These are phyloP conservation scores for Vigna reflexopilosa DNA, from an alignment of 306 rosid species.

Conservation along the genomic window DNA sequence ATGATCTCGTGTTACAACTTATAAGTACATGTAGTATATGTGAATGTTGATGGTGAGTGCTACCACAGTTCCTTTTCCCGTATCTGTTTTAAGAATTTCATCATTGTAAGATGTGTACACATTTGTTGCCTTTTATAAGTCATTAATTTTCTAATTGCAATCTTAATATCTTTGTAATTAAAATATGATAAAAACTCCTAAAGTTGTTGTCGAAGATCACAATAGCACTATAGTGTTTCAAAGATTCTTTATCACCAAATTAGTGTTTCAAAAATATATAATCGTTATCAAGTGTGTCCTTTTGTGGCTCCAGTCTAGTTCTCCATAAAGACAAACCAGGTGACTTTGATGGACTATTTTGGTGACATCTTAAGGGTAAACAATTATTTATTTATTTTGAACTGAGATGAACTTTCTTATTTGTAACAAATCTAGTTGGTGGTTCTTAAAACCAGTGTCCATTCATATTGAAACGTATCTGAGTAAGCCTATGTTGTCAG, in stretches of 20 bases:
- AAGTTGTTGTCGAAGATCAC: not conserved
- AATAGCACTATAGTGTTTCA: not conserved
- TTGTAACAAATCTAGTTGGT: slow-evolving; percentile 17
- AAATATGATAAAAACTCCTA: not conserved
- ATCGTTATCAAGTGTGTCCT: not conserved
- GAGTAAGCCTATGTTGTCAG: not conserved
- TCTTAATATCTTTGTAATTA: not conserved
- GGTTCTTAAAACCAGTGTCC: not conserved
- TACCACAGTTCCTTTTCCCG: too few relatives aligned
- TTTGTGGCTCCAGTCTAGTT: not conserved
- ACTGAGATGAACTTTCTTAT: not conserved
- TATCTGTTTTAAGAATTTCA: too few relatives aligned
- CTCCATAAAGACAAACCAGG: too few relatives aligned
- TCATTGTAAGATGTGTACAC: not conserved
- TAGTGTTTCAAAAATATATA: not conserved
- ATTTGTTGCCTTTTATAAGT: slow-evolving; percentile 11
- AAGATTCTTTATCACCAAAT: not conserved
- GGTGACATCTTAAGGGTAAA: not conserved
- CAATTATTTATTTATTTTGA: not conserved
- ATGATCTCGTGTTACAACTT: too few relatives aligned
- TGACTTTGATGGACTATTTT: not conserved
- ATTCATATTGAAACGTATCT: not conserved
- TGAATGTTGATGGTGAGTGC: too few relatives aligned
- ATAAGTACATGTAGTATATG: too few relatives aligned
- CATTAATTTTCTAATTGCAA: slow-evolving; percentile 18